Conservation (phyloP, 495 filamentous ascomycete genomes). For the Aspergillus avenaceus region DNA sequence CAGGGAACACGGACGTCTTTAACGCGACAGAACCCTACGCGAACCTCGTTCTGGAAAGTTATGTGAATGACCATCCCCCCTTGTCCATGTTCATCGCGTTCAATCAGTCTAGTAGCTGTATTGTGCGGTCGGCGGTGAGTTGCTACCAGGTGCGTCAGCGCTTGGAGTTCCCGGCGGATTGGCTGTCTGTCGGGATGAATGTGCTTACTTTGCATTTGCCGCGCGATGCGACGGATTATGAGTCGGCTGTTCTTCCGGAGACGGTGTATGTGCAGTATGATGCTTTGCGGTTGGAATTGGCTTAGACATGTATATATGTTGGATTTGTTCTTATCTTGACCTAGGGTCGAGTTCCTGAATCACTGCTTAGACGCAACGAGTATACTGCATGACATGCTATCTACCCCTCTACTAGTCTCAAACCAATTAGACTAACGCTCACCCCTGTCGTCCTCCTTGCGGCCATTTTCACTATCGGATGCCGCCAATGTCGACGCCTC, state of each 20-base stretch:
- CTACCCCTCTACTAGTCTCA: too few species aligned
- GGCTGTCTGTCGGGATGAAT: slow-evolving; percentile 45
- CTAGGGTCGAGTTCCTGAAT: too few species aligned
- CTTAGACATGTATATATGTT: neutral
- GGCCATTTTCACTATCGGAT: too few species aligned
- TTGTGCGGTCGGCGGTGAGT: slow-evolving; percentile 49
- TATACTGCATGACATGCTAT: too few species aligned
- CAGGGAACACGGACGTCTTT: slow-evolving; percentile 52
- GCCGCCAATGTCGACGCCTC: neutral
- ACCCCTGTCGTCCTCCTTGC: too few species aligned
- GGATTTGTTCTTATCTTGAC: too few species aligned
- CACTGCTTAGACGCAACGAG: too few species aligned
- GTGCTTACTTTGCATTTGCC: slow-evolving; percentile 47
- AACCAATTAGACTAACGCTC: too few species aligned
- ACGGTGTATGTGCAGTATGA: slow-evolving; percentile 57
- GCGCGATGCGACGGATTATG: slow-evolving; percentile 47
- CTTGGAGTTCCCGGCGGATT: slow-evolving; percentile 42
- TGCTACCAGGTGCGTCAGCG: slow-evolving; percentile 54
- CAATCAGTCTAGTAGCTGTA: slow-evolving; percentile 44
- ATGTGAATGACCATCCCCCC: slow-evolving; percentile 21
- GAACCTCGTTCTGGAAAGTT: slow-evolving; percentile 37
- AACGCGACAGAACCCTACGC: slow-evolving; percentile 41
- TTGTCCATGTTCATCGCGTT: slow-evolving; percentile 23
- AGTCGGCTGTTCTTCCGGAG: slow-evolving; percentile 47
- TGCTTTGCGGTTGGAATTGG: slow-evolving; percentile 49